Evolutionary conservation across 148 eudicot species (phyloP).

Genomic region (Nepenthes mirabilis): DNA sequence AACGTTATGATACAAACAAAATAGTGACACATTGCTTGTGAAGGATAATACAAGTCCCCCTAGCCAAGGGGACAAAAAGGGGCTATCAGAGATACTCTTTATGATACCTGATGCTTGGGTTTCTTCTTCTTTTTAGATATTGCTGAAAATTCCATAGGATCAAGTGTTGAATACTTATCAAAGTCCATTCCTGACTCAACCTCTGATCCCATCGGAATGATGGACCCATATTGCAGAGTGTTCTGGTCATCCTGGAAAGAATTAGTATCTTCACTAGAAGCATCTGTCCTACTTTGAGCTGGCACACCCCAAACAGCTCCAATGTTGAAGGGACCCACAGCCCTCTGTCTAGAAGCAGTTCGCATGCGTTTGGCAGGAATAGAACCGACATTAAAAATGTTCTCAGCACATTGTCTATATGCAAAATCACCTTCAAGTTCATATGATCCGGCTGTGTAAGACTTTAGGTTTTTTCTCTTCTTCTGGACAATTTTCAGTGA

Average conservation of each 20-base stretch:
- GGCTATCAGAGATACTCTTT: neutral
- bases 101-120: constrained; percentile 55
- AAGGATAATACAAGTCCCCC: neutral
- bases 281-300: constrained; percentile 48
- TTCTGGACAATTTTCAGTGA: constrained; percentile 37
- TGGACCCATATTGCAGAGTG: constrained; percentile 43
- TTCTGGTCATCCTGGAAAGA: constrained; percentile 84
- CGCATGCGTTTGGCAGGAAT: constrained; percentile 79
- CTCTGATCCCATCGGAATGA: constrained; percentile 48
- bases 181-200: constrained; percentile 65
- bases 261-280: constrained; percentile 85
- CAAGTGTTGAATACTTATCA: constrained; percentile 48
- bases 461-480: constrained; percentile 41
- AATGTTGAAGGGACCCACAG: constrained; percentile 42
- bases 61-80: neutral
- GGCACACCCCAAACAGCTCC: constrained; percentile 47
- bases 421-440: constrained; percentile 41
- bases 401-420: constrained; percentile 38
- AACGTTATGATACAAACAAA: neutral
- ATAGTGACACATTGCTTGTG: neutral
- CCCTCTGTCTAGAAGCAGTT: constrained; percentile 85
- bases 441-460: constrained; percentile 31
- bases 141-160: constrained; percentile 42
- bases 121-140: constrained; percentile 81
- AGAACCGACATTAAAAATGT: constrained; percentile 42